Base-by-base conservation (phyloP, 495 filamentous ascomycete species). In the Bombardia bombarda region DNA sequence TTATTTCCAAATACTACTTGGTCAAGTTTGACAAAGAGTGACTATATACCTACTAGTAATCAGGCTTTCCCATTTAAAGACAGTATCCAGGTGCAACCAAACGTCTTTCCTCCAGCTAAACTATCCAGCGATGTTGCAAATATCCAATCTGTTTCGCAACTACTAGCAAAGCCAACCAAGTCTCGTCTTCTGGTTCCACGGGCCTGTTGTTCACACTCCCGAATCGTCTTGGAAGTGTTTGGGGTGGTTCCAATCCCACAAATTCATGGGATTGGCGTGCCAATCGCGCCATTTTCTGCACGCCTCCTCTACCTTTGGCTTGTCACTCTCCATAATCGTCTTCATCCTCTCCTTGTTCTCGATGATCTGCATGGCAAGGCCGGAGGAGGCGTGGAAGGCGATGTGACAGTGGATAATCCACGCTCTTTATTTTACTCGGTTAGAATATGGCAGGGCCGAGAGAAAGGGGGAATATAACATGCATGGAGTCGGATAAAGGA, bases 371-470 rank as follows among this genome's bases (percentile, higher is more conserved):
- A 73, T 42, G 0, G 54, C 65, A 6, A 74, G 50, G 2, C 70
- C 70, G 13, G 56, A 56, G 9, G 49, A 56, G 3, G 67, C 63
- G 22, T 74, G 70, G 66, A 66, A 73, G 18, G 62, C 69, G 37
- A 70, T 63, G 18, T 68, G 58, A 39, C 73, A 65, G 14, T 63
- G 52, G 13, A 64, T 34, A 3, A 63, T 49, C 67, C 60, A 72
- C 3, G 55, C 47, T 6, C 72, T 53, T 12, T 37, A 35, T 28
- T 9, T 12, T 41, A 7, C 12, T 45, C 19, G 32, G 34, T 30
- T 16, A 19, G 16, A 38, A 7, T 21, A 6, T 30, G 21, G 6
- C 14, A 19, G 21, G 9, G 26, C n/a, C 21, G 18, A 25, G 3
- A 14, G 4, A 34, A 32, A 21, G 4, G 32, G 25, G 17, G 31